Percentiles rank a stretch among this genome's conserved stretches.
These are phyloP conservation scores for Paecilomyces variotii DNA, from an alignment of 2,329 filamentous ascomycete genomes.

Conservation along the genomic window DNA sequence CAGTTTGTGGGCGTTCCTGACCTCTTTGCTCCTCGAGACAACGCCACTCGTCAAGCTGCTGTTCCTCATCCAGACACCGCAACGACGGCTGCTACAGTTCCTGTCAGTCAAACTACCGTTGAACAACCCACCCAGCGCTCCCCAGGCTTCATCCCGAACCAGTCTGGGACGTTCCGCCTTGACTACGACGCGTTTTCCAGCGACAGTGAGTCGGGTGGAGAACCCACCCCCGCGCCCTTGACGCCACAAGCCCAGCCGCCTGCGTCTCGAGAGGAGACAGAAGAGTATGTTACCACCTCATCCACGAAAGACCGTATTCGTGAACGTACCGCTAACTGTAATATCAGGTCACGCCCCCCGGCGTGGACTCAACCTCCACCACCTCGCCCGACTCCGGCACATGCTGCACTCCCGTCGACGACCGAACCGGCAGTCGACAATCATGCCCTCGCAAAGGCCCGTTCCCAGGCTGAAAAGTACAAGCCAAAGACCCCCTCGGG, in stretches of 20 bases:
- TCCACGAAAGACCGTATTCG: conserved; percentile 4
- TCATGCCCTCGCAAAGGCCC: conserved; percentile 26
- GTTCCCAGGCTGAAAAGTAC: conserved; percentile 32
- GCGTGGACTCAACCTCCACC: conserved; percentile 3
- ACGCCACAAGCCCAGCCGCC: neutral
- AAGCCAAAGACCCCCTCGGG: conserved; percentile 37
- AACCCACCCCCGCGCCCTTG: neutral
- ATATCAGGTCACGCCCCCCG: neutral
- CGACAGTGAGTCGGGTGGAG: conserved; percentile 11
- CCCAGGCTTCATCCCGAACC: conserved; percentile 17
- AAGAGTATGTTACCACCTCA: neutral
- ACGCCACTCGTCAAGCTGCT: neutral
- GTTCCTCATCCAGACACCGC: conserved; percentile 1
- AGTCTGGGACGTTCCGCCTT: conserved; percentile 18
- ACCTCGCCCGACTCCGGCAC: conserved; percentile 7
- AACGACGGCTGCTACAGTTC: neutral
- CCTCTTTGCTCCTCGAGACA: neutral
- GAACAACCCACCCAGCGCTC: conserved; percentile 5
- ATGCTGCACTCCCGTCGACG: conserved; percentile 8
- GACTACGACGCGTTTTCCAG: conserved; percentile 22
- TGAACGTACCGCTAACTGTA: neutral
- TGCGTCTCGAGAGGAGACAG: neutral
- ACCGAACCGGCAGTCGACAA: conserved; percentile 16
- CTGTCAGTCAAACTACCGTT: neutral
- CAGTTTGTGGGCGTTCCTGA: conserved; percentile 1